Evolutionary conservation across 2,329 filamentous ascomycete genomes (phyloP).

Genomic region (Botrytis medusae): DNA sequence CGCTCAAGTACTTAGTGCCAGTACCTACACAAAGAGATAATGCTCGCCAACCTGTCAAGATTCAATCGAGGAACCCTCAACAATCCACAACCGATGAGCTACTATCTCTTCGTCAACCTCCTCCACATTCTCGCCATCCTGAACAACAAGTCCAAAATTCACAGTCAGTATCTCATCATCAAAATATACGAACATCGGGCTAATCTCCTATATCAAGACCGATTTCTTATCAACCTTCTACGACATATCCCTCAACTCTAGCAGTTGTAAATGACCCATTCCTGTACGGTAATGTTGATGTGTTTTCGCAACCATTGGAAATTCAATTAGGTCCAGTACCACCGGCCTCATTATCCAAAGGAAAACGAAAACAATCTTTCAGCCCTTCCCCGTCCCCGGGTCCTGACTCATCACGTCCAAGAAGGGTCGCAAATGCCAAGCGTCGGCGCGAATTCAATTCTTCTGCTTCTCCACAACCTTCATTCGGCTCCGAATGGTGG

Average conservation of each 20-base stretch:
- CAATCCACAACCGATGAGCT: neutral
- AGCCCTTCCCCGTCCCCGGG: slow-evolving; percentile 10
- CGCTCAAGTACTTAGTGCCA: slow-evolving; percentile 21
- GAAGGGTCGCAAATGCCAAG: slow-evolving; percentile 18
- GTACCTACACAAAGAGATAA: neutral
- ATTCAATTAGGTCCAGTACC: neutral
- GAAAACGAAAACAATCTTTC: slow-evolving; percentile 17
- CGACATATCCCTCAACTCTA: neutral
- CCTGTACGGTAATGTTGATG: slow-evolving; percentile 7
- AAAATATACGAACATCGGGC: neutral
- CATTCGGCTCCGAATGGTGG: neutral
- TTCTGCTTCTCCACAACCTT: neutral
- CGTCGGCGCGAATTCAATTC: slow-evolving; percentile 3
- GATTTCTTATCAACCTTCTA: neutral
- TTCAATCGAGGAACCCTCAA: neutral
- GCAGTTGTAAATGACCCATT: slow-evolving; percentile 1
- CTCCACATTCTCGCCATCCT: neutral
- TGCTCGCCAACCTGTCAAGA: neutral
- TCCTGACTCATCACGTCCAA: neutral
- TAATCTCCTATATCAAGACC: slow-evolving; percentile 3
- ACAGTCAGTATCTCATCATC: slow-evolving; percentile 14
- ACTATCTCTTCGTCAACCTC: neutral
- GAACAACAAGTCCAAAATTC: slow-evolving; percentile 1
- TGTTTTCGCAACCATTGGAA: slow-evolving; percentile 10
- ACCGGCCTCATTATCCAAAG: neutral